Evolutionary conservation across 2,329 filamentous ascomycete genomes (phyloP).

Genomic region (Aplosporella prunicola): DNA sequence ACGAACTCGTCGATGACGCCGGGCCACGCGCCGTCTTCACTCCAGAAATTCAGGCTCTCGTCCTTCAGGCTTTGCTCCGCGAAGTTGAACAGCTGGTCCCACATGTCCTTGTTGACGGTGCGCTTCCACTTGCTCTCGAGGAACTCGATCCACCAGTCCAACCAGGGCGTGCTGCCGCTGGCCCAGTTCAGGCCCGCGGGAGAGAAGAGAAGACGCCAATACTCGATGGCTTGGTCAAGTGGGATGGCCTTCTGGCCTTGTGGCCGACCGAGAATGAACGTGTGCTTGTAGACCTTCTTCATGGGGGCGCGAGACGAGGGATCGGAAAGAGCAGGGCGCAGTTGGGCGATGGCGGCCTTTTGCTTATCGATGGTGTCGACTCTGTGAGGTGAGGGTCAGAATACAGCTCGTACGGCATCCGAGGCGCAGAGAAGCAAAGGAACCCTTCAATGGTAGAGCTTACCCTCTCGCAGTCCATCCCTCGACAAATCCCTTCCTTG

Average conservation of each 20-base stretch:
- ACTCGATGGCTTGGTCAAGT: conserved; percentile 64
- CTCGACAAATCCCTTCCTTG: conserved; percentile 65
- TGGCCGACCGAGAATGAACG: conserved; percentile 63
- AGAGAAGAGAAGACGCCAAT: conserved; percentile 77
- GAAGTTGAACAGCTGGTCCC: conserved; percentile 88
- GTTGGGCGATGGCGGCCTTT: conserved; percentile 46
- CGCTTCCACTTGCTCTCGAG: conserved; percentile 66
- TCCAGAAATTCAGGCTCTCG: conserved; percentile 74
- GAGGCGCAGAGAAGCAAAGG: too few species aligned
- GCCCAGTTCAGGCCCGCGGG: conserved; percentile 54
- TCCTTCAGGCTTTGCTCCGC: conserved; percentile 65
- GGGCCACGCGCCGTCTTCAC: conserved; percentile 74
- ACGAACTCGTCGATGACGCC: conserved; percentile 93
- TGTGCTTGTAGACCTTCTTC: conserved; percentile 67
- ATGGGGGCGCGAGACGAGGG: conserved; percentile 47
- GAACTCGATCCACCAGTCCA: conserved; percentile 71
- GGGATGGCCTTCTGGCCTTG: conserved; percentile 61
- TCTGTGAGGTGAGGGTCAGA: conserved; percentile 20
- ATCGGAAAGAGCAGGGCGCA: conserved; percentile 43
- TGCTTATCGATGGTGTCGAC: conserved; percentile 52
- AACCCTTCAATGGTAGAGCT: conserved; percentile 18
- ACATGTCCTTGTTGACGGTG: conserved; percentile 88
- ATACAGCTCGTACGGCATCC: too few species aligned
- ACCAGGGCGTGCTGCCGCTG: conserved; percentile 55
- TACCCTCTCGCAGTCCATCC: conserved; percentile 67